phyloP scores from a whole-genome alignment of 2,329 filamentous ascomycete species.

The Ascochyta rabiei region DNA sequence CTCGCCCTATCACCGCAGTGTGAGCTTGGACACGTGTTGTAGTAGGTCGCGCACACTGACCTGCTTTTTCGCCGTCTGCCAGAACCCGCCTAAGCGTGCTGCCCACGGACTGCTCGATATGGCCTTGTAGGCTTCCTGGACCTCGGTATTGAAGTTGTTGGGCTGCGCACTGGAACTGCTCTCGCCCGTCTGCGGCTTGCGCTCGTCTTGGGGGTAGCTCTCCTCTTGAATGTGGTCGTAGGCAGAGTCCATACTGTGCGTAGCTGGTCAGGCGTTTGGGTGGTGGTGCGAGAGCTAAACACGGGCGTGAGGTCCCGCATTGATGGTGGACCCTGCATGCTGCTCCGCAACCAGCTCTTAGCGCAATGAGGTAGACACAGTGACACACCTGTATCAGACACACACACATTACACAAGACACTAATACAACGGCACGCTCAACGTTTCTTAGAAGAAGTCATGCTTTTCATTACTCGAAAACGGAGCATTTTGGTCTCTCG shows the following conservation, averaged over 20 bases:
- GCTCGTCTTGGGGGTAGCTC: constrained; percentile 59
- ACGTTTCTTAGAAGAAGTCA: too few species aligned
- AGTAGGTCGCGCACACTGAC: constrained; percentile 52
- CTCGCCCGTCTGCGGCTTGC: constrained; percentile 57
- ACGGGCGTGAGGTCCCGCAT: constrained; percentile 16
- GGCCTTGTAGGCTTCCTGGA: constrained; percentile 94
- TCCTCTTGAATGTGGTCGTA: constrained; percentile 97
- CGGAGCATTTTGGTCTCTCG: neutral
- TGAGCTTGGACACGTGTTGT: neutral
- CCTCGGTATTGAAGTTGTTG: constrained; percentile 76
- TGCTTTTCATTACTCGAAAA: neutral
- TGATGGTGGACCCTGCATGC: constrained; percentile 17
- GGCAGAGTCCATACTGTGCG: constrained; percentile 79
- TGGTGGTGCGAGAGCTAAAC: constrained; percentile 17
- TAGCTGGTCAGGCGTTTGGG: neutral
- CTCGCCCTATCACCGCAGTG: constrained; percentile 65
- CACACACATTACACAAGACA: constrained; percentile 11
- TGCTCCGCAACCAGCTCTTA: constrained; percentile 24
- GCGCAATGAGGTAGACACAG: constrained; percentile 14
- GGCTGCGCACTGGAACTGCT: constrained; percentile 40
- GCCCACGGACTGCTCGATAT: constrained; percentile 94
- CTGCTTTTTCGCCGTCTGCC: constrained; percentile 93
- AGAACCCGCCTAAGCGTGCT: constrained; percentile 82
- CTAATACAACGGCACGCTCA: neutral
- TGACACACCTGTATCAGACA: too few species aligned